Evolutionary conservation across 495 filamentous ascomycete genomes (phyloP).

Genomic region (Viridothelium virens): DNA sequence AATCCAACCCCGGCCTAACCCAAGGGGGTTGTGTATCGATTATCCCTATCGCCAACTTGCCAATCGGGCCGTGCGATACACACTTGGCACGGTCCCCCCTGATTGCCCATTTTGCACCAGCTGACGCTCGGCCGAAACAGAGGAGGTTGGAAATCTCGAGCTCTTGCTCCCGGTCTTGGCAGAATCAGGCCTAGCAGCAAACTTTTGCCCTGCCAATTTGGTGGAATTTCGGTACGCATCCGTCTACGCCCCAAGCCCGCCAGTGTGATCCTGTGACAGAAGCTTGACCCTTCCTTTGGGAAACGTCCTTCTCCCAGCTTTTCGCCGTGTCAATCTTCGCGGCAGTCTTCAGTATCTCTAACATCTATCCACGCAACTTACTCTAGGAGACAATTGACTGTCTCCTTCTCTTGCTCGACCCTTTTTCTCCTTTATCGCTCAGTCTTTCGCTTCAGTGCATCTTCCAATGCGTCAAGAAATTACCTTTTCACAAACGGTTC

Average conservation of each 20-base stretch:
- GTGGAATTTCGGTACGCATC: not conserved
- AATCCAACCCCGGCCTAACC: not conserved
- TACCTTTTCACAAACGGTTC: not conserved
- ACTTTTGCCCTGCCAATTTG: not conserved
- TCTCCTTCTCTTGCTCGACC: not conserved
- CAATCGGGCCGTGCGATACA: conserved; percentile 10
- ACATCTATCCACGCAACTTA: not conserved
- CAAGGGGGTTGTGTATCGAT: conserved; percentile 11
- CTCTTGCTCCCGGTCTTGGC: not conserved
- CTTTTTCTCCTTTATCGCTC: not conserved
- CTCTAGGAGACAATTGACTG: conserved; percentile 6
- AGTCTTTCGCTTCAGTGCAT: conserved; percentile 2
- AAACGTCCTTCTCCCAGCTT: conserved; percentile 8
- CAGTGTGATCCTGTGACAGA: conserved; percentile 5
- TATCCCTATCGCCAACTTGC: not conserved
- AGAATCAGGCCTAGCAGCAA: conserved; percentile 6
- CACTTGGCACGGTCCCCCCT: not conserved
- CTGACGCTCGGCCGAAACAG: conserved; percentile 11
- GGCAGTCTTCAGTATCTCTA: not conserved
- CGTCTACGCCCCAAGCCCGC: not conserved
- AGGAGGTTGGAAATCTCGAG: not conserved
- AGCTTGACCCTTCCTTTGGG: conserved; percentile 2
- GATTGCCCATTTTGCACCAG: conserved; percentile 9
- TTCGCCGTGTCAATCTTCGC: not conserved
- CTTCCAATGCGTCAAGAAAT: conserved; percentile 9